A percentile compares a stretch with the other conserved stretches of the same genome.
Conservation (phyloP, 805 yeast genomes). For the Metschnikowia matae region DNA sequence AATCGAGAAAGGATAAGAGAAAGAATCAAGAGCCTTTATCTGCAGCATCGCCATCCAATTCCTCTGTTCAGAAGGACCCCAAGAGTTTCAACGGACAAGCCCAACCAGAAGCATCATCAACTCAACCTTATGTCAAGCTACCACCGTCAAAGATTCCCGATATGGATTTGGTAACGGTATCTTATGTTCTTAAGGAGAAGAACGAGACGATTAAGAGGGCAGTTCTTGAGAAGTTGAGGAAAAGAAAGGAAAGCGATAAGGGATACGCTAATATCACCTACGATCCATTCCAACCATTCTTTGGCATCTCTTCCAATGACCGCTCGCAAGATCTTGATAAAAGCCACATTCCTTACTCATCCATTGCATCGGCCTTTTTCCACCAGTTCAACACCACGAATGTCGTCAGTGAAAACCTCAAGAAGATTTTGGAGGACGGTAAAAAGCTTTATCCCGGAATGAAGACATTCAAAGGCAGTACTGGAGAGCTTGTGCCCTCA, state of each 20-base stretch:
- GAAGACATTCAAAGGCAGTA: constrained; percentile 45
- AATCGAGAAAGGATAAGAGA: constrained; percentile 14
- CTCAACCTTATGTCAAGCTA: constrained; percentile 78
- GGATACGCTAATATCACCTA: constrained; percentile 85
- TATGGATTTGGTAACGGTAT: constrained; percentile 80
- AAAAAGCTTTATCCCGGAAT: constrained; percentile 43
- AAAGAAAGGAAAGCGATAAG: constrained; percentile 63
- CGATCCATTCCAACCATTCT: constrained; percentile 77
- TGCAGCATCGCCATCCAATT: constrained; percentile 6
- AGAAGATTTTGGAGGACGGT: constrained; percentile 42
- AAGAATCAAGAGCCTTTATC: constrained; percentile 12
- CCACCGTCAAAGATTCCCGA: constrained; percentile 94
- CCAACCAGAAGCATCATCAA: constrained; percentile 27
- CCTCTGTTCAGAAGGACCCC: constrained; percentile 15
- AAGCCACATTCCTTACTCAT: constrained; percentile 72
- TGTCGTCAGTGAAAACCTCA: constrained; percentile 40
- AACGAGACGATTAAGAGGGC: constrained; percentile 74
- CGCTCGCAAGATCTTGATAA: constrained; percentile 44
- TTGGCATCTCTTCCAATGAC: constrained; percentile 58
- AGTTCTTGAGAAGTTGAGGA: constrained; percentile 79
- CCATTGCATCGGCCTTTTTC: constrained; percentile 62
- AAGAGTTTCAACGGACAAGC: constrained; percentile 11
- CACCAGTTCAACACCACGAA: constrained; percentile 63
- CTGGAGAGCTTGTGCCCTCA: constrained; percentile 47
- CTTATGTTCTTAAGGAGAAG: constrained; percentile 67